Base-by-base conservation (phyloP, 345 rosid genomes). In the Euphorbia pulcherrima region DNA sequence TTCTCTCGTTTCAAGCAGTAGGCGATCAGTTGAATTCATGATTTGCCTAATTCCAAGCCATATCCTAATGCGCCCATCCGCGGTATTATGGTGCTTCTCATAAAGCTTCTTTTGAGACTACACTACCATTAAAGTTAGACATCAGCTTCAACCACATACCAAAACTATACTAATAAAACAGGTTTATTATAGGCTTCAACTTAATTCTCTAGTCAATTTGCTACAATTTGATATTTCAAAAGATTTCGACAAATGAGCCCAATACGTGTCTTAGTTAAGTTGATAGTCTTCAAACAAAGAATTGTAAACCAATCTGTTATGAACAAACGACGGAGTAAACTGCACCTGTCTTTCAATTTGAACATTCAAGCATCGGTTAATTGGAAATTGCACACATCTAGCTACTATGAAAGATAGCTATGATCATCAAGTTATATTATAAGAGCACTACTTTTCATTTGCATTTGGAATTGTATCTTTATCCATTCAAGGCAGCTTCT, bases 1-100 rank as follows among this genome's bases (percentile, higher is more conserved):
- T 29, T 86, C 83, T 77, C 83, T 81, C 33, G 93, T 86, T 73
- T 83, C 81, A 50, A 80, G 71, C 11, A 88, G 81, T 30, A 88
- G 72, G 48, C 71, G 78, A 72, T 88, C 90, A 62, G 88, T 80
- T 62, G 88, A 67, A 79, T 88, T 88, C 90, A 86, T 88, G 33
- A 76, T 73, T 77, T 83, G 87, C 79, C 93, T 83, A 52, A 88
- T 75, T 63, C 88, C 93, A 78, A 86, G 66, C 90, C 90, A 88
- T 30, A 88, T 72, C 73, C 88, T 75, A 64, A 88, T 83, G 17
- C 88, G 81, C 66, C 86, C 90, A 55, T 84, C 88, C 18, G 90
- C 90, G n/a, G 90, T 80, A 59, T 83, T 71, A 68, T 88, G 79
- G 69, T 85, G 77, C 80, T 83, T 83, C 75, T 77, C 58, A 37